Conservation (phyloP, 2,329 filamentous ascomycete species). For the Bipolaris zeicola region DNA sequence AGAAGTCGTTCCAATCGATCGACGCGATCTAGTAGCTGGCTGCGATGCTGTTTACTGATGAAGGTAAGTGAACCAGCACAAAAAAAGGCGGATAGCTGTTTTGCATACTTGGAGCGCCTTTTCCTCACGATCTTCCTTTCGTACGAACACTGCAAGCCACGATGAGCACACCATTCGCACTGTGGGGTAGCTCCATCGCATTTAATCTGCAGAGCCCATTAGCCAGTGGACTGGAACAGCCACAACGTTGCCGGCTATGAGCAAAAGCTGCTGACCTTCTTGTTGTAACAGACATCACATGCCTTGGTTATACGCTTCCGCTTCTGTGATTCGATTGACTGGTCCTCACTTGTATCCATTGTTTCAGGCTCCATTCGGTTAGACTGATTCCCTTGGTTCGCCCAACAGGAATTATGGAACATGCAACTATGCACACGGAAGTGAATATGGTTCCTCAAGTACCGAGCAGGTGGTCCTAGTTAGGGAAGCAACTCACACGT, state of each 20-base stretch:
- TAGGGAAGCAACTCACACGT: not conserved
- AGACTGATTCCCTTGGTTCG: not conserved
- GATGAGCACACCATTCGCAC: not conserved
- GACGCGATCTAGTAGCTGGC: not conserved
- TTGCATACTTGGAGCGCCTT: not conserved
- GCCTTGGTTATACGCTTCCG: not conserved
- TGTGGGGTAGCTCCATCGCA: not conserved
- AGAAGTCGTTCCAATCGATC: slow-evolving; percentile 1
- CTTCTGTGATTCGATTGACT: not conserved
- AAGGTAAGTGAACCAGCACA: not conserved
- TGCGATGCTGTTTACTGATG: not conserved
- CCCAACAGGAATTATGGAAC: not conserved
- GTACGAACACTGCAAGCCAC: not conserved
- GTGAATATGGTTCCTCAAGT: not conserved
- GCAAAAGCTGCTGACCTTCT: not conserved
- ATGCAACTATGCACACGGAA: not conserved
- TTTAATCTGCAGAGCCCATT: not conserved
- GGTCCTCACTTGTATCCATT: not conserved
- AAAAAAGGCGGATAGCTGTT: not conserved
- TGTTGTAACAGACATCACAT: slow-evolving; percentile 1
- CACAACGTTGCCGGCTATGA: not conserved
- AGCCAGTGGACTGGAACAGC: not conserved
- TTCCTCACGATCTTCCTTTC: not conserved
- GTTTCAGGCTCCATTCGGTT: not conserved
- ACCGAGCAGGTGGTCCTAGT: not conserved